These are phyloP conservation scores for Colletotrichum sojae DNA, from an alignment of 2,329 filamentous ascomycete genomes.

Conservation along the genomic window DNA sequence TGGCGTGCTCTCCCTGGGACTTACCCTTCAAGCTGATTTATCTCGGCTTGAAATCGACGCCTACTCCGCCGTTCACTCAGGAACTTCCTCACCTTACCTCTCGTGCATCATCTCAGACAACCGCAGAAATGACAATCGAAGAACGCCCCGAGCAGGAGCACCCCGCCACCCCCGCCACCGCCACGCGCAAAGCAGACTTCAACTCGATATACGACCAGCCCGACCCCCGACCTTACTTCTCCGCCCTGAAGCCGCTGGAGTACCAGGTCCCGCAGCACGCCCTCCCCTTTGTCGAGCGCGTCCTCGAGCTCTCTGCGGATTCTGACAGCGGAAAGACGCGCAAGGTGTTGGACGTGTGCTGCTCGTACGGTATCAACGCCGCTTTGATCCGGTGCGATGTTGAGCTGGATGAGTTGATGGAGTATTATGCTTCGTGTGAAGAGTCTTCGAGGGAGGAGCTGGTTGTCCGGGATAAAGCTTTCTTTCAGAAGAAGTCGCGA, in stretches of 20 bases:
- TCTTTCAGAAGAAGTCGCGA: neutral
- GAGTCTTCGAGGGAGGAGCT: neutral
- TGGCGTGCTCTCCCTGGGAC: too few species aligned
- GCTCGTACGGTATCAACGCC: conserved; percentile 31
- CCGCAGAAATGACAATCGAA: conserved; percentile 12
- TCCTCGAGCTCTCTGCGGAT: conserved; percentile 5
- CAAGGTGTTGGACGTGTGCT: conserved; percentile 25
- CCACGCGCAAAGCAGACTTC: conserved; percentile 29
- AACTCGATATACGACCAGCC: conserved; percentile 28
- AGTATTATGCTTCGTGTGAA: conserved; percentile 5
- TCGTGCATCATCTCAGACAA: too few species aligned
- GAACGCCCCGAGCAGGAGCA: conserved; percentile 1
- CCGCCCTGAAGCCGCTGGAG: conserved; percentile 6
- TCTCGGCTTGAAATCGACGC: too few species aligned
- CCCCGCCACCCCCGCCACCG: neutral
- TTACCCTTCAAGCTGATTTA: neutral
- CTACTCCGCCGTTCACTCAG: too few species aligned
- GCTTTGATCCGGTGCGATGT: conserved; percentile 21
- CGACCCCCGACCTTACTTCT: conserved; percentile 27
- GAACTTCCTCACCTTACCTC: too few species aligned
- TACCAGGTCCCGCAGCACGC: conserved; percentile 33
- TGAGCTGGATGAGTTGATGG: neutral
- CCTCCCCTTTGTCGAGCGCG: conserved; percentile 10
- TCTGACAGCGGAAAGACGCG: neutral
- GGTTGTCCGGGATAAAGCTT: neutral